Conservation (phyloP, 371 early-diverging fungal species). For the Mortierella sp. region DNA sequence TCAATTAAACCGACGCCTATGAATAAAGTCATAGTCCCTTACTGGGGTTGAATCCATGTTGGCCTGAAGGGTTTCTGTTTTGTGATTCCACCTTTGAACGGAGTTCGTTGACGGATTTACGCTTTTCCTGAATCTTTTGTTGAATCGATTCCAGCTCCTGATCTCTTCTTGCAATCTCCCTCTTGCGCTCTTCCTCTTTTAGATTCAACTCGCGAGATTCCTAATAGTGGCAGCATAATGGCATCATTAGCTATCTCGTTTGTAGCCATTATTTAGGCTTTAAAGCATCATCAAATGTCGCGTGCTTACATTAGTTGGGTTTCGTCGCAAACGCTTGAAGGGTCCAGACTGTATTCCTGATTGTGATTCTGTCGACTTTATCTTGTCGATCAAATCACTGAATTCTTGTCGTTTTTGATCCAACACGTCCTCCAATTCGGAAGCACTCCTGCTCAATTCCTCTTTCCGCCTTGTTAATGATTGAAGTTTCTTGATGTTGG, state of each 20-base stretch:
- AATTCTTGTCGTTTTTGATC: slow-evolving; percentile 47
- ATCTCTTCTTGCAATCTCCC: slow-evolving; percentile 19
- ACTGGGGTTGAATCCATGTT: slow-evolving; percentile 34
- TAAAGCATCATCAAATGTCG: neutral
- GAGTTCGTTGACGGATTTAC: slow-evolving; percentile 11
- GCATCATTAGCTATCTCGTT: neutral
- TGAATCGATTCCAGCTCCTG: slow-evolving; percentile 27
- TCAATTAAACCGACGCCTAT: neutral
- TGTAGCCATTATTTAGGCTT: too few species aligned
- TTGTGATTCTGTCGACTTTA: slow-evolving; percentile 6
- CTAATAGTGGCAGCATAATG: neutral
- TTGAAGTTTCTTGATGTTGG: slow-evolving; percentile 44
- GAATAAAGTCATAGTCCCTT: neutral
- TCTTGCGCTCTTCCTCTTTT: slow-evolving; percentile 27
- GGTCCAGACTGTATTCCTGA: neutral
- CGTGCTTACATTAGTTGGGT: slow-evolving; percentile 11
- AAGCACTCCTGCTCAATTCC: slow-evolving; percentile 32
- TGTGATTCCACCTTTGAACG: slow-evolving; percentile 7
- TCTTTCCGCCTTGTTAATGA: slow-evolving; percentile 43
- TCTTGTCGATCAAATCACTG: slow-evolving; percentile 15
- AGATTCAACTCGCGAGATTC: slow-evolving; percentile 31
- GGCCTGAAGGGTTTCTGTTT: slow-evolving; percentile 4
- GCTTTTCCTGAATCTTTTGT: slow-evolving; percentile 34
- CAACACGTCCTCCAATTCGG: slow-evolving; percentile 37
- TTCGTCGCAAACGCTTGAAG: neutral